phyloP scores from a whole-genome alignment of 169 alveolate genomes.

The Perkinsus marinus region DNA sequence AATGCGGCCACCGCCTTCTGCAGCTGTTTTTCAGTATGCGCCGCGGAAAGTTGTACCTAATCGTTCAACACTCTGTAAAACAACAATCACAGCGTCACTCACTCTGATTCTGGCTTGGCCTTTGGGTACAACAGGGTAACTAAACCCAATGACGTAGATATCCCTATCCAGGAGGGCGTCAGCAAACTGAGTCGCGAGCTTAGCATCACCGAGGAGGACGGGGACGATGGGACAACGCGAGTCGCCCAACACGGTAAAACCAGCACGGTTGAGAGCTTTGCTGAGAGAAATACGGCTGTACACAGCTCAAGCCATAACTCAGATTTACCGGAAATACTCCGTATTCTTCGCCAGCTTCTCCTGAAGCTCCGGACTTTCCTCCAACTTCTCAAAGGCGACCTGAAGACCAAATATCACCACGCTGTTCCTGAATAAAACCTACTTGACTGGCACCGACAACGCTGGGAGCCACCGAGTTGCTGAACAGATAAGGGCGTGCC shows the following conservation, averaged over 20 bases:
- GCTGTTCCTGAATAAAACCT: no score
- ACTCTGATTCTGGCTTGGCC: conserved; percentile 39
- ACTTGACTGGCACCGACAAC: conserved; percentile 29
- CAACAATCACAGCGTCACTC: no score
- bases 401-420: background rate
- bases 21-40: conserved; percentile 32
- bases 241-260: conserved; percentile 30
- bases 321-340: conserved; percentile 13
- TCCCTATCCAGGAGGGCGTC: conserved; percentile 15
- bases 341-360: conserved; percentile 21
- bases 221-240: conserved; percentile 41
- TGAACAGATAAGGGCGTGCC: conserved; percentile 42
- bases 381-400: conserved; percentile 14
- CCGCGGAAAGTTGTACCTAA: conserved; percentile 21
- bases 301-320: no score
- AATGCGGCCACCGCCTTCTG: conserved; percentile 34
- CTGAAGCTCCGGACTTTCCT: conserved; percentile 1
- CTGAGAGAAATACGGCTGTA: no score
- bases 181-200: conserved; percentile 26
- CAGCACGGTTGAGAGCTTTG: conserved; percentile 24
- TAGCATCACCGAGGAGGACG: conserved; percentile 36
- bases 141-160: conserved; percentile 35
- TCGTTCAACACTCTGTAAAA: no score
- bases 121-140: conserved; percentile 43
- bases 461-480: conserved; percentile 46